Base-by-base conservation (phyloP, 768 basidiomycete genomes). In the Cubamyces sp. region DNA sequence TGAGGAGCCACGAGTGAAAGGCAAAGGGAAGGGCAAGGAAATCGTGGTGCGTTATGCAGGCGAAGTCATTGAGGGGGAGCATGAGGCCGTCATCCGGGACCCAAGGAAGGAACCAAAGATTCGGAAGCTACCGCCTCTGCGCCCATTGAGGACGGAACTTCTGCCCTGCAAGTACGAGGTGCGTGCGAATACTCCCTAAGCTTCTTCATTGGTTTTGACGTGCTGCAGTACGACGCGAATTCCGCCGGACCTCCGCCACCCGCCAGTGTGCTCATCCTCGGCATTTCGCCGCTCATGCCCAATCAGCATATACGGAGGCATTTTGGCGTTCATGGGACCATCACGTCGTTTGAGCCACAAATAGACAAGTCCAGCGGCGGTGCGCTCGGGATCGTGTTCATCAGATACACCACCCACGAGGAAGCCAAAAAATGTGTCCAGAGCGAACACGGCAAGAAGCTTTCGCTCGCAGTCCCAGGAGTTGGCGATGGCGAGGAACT, bases 311-410 rank as follows among this genome's bases (percentile, higher is more conserved):
- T 97, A 55, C 82, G 85, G 23, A 80, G 83, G 3, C 84, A 89
- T 69, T 88, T 96, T 69, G 70, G 79, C 5, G 62, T 76, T 9
- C 80, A 89, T 69, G 95, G 94, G 1, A 71, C 76, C 16, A 77
- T 95, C 59, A 58, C 76, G 6, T 81, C 85, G 3, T 87, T 92
- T 60, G 92, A 95, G 60, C 82, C 87, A 12, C 90, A 94, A 68
- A 84, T 90, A 61, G 91, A 96, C 75, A 81, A 82, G 59, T 80
- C 82, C 53, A 92, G 87, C n/a, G 95, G 94, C 3, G 87, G 85
- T 51, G 84, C 88, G 1, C 82, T 97, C 1, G 95, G 96, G 2
- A 84, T 98, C 43, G 84, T 93, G 43, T 85, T 84, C 70, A 82
- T 98, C 64, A 84, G 83, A 65, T 98, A 77, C 69, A 69, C 74